phyloP scores from a whole-genome alignment of 2,329 filamentous ascomycete species.

The Aspergillus amoenus region DNA sequence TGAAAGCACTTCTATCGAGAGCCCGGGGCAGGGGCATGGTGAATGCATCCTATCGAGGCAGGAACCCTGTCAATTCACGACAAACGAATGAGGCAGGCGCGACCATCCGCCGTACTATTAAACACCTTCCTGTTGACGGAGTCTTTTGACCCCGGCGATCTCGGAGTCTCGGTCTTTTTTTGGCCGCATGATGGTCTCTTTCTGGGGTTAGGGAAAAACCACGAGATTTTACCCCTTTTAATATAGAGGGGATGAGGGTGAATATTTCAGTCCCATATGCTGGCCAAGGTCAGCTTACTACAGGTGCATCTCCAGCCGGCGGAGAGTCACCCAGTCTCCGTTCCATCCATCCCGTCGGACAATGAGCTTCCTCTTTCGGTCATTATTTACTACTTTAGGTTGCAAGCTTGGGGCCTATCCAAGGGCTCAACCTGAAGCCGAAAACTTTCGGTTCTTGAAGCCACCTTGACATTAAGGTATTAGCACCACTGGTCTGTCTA shows the following conservation, averaged over 20 bases:
- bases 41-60: background rate
- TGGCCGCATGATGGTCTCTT: background rate
- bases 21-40: background rate
- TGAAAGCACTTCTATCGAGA: background rate
- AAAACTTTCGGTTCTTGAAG: too few species aligned
- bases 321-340: too few species aligned
- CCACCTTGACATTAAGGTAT: too few species aligned
- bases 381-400: background rate
- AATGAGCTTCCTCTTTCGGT: background rate
- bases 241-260: background rate
- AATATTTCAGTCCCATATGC: background rate
- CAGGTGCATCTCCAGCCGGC: too few species aligned
- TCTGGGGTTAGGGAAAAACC: background rate
- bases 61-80: background rate
- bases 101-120: background rate
- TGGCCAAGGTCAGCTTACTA: background rate
- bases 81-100: background rate
- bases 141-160: too few species aligned
- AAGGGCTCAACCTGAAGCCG: too few species aligned
- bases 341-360: too few species aligned
- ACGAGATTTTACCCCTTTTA: too few species aligned
- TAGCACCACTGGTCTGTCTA: background rate
- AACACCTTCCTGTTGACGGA: too few species aligned
- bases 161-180: background rate
- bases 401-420: too few species aligned